These are phyloP conservation scores for Suillus sp. DNA, from an alignment of 768 basidiomycete genomes.

Conservation along the genomic window DNA sequence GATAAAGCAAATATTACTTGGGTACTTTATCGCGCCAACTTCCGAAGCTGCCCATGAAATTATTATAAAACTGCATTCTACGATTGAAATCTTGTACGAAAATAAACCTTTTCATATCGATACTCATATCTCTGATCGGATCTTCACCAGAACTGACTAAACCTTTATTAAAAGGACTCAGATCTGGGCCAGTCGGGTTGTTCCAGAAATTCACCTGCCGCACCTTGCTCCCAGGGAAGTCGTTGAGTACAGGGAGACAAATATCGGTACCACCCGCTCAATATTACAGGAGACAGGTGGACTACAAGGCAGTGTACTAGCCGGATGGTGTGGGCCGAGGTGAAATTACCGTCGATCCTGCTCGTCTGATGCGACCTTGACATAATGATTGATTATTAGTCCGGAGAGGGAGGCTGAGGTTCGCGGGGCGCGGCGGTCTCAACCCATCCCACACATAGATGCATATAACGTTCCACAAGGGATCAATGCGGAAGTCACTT, in stretches of 20 bases:
- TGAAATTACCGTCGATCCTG: no score
- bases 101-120: not conserved
- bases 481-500: no score
- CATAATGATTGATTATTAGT: not conserved
- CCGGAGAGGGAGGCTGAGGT: no score
- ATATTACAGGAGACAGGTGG: no score
- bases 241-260: not conserved
- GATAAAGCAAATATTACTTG: no score
- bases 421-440: no score
- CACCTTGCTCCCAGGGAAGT: not conserved
- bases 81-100: not conserved
- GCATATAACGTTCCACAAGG: no score
- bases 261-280: not conserved
- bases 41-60: not conserved
- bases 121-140: not conserved
- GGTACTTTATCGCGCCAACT: not conserved
- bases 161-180: not conserved
- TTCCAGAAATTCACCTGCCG: not conserved
- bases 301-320: no score
- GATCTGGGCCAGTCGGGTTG: not conserved
- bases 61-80: not conserved
- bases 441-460: no score
- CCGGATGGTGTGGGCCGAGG: no score
- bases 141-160: not conserved
- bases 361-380: not conserved